These are phyloP conservation scores for Hansenula anomala DNA, from an alignment of 1,139 yeast genomes.

Conservation along the genomic window DNA sequence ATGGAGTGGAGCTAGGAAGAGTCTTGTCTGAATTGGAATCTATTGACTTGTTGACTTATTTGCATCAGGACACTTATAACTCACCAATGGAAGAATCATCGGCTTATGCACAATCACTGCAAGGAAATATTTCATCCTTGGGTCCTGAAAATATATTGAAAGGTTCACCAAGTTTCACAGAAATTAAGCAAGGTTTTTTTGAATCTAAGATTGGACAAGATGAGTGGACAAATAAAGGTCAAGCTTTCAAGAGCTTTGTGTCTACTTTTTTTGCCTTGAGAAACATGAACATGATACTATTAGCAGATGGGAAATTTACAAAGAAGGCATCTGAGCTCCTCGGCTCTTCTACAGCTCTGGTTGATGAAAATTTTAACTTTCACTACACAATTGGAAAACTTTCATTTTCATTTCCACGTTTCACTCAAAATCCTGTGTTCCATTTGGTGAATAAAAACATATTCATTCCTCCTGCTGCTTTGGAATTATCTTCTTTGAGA, in stretches of 20 bases:
- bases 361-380: slow-evolving; percentile 33
- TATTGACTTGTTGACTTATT: slow-evolving; percentile 39
- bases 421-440: no score
- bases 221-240: slow-evolving; percentile 38
- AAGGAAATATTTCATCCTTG: slow-evolving; percentile 26
- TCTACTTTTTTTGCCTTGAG: slow-evolving; percentile 20
- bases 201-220: slow-evolving; percentile 25
- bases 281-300: slow-evolving; percentile 29
- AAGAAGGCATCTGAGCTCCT: not conserved
- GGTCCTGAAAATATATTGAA: slow-evolving; percentile 35
- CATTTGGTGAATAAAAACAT: slow-evolving; percentile 7
- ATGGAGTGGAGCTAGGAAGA: slow-evolving; percentile 27
- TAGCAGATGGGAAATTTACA: slow-evolving; percentile 23
- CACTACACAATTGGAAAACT: slow-evolving; percentile 24
- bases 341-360: not conserved
- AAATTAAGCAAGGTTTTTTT: slow-evolving; percentile 17
- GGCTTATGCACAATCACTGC: slow-evolving; percentile 32
- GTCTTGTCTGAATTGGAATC: slow-evolving; percentile 40
- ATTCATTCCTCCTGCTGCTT: slow-evolving; percentile 18
- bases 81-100: slow-evolving; percentile 45
- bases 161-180: slow-evolving; percentile 28
- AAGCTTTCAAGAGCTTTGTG: slow-evolving; percentile 29
- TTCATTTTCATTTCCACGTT: not conserved
- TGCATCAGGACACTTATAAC: slow-evolving; percentile 30
- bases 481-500: slow-evolving; percentile 8